These are phyloP conservation scores for Amaranthus cruentus DNA, from an alignment of 148 eudicot genomes.

Conservation along the genomic window DNA sequence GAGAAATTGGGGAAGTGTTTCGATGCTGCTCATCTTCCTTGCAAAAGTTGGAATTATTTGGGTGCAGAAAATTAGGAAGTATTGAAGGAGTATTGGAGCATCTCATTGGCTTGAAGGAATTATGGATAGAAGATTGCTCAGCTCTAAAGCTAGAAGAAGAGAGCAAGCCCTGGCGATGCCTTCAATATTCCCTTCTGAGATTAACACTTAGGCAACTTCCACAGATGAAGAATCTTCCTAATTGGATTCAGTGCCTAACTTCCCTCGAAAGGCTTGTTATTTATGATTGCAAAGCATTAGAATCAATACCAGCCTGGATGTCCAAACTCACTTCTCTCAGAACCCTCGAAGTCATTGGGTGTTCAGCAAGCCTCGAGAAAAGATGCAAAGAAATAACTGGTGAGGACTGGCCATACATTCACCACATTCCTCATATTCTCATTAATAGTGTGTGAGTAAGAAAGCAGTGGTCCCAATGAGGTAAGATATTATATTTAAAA, in stretches of 20 bases:
- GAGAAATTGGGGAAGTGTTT: no score
- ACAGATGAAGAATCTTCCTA: constrained; percentile 1
- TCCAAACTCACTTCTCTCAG: constrained; percentile 9
- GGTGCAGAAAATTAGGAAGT: neutral
- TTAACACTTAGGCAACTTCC: neutral
- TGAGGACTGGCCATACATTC: constrained; percentile 11
- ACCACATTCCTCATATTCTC: neutral
- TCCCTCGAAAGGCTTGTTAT: neutral
- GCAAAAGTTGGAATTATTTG: fast-evolving
- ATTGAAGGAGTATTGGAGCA: constrained; percentile 11
- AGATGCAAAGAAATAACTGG: constrained; percentile 8
- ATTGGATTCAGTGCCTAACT: constrained; percentile 14
- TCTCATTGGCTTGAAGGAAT: constrained; percentile 11
- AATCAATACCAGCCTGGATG: constrained; percentile 11
- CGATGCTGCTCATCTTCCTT: no score
- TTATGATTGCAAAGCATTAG: neutral
- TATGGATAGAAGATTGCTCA: neutral
- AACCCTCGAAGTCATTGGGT: neutral
- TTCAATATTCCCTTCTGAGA: neutral
- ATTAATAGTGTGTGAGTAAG: neutral
- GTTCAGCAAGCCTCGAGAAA: neutral
- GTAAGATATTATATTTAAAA: no score
- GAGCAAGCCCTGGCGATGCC: constrained; percentile 11
- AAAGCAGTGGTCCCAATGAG: no score
- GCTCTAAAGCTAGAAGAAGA: neutral